Evolutionary conservation across 2,329 filamentous ascomycete genomes (phyloP).

Genomic region (Pseudogymnoascus sp.): DNA sequence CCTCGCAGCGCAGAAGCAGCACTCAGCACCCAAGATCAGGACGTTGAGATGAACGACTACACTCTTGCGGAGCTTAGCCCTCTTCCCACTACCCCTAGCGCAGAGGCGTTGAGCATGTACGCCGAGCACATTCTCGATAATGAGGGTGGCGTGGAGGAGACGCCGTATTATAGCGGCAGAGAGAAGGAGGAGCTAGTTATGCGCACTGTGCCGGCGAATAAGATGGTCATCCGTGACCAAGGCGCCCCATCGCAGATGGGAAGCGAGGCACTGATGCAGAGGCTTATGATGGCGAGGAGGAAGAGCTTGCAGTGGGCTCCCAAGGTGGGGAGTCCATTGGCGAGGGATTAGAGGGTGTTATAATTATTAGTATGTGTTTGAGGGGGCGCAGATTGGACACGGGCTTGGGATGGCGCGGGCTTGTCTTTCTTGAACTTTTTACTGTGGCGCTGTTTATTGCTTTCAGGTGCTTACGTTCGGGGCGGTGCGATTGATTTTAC

Average conservation of each 20-base stretch:
- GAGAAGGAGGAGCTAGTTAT: slow-evolving; percentile 21
- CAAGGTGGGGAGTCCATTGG: slow-evolving; percentile 65
- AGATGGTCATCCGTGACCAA: slow-evolving; percentile 13
- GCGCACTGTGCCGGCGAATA: slow-evolving; percentile 26
- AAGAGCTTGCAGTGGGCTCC: slow-evolving; percentile 75
- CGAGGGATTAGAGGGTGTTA: slow-evolving; percentile 32
- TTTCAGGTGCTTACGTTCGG: not conserved
- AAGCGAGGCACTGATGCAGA: slow-evolving; percentile 30
- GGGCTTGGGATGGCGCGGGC: not conserved
- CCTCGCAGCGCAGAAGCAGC: slow-evolving; percentile 16
- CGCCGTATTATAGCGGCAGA: slow-evolving; percentile 2
- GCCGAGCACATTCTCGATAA: slow-evolving; percentile 19
- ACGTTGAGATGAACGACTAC: slow-evolving; percentile 18
- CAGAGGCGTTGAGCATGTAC: slow-evolving; percentile 26
- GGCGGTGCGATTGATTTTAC: not conserved
- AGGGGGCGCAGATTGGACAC: not conserved
- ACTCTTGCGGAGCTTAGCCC: slow-evolving; percentile 24
- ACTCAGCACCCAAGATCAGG: slow-evolving; percentile 15
- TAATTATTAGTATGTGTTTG: not conserved
- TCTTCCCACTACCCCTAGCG: slow-evolving; percentile 26
- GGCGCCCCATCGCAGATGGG: slow-evolving; percentile 39
- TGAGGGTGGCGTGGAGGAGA: slow-evolving; percentile 22
- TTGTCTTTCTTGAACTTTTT: not conserved
- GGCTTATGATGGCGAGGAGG: slow-evolving; percentile 61
- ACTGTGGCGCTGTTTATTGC: not conserved